Conservation (phyloP, 2,329 filamentous ascomycete genomes). For the Microsporum ferrugineum region DNA sequence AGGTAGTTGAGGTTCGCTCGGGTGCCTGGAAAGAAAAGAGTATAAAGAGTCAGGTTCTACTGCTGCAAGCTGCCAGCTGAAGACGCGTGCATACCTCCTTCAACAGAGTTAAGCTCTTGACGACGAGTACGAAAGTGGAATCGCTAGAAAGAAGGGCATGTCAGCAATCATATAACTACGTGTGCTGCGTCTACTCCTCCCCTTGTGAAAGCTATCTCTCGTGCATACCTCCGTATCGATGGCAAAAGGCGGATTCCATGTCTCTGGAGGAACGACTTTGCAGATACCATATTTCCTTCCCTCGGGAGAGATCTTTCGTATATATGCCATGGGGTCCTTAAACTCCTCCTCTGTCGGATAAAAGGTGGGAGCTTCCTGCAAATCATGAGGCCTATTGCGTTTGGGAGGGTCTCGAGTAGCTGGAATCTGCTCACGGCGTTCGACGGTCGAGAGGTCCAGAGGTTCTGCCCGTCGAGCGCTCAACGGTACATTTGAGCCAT, state of each 20-base stretch:
- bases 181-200: not conserved
- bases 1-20: slow-evolving; percentile 93
- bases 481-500: slow-evolving; percentile 45
- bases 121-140: slow-evolving; percentile 95
- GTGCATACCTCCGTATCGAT: slow-evolving; percentile 83
- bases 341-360: slow-evolving; percentile 87
- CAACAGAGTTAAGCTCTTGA: slow-evolving; percentile 93
- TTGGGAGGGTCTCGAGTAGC: slow-evolving; percentile 65
- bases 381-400: slow-evolving; percentile 66
- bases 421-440: slow-evolving; percentile 74
- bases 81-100: slow-evolving; percentile 60
- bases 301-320: slow-evolving; percentile 80
- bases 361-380: slow-evolving; percentile 84
- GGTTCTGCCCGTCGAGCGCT: slow-evolving; percentile 55
- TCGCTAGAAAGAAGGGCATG: slow-evolving; percentile 45
- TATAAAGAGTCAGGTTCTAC: slow-evolving; percentile 26
- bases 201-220: not conserved
- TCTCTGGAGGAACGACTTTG: slow-evolving; percentile 88
- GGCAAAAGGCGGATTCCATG: slow-evolving; percentile 88
- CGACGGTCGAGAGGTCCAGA: slow-evolving; percentile 78
- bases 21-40: slow-evolving; percentile 54
- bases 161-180: not conserved
- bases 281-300: slow-evolving; percentile 81
- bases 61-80: slow-evolving; percentile 25
- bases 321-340: slow-evolving; percentile 85